Base-by-base conservation (phyloP, 2,329 filamentous ascomycete species). In the Pseudocercospora vitis region DNA sequence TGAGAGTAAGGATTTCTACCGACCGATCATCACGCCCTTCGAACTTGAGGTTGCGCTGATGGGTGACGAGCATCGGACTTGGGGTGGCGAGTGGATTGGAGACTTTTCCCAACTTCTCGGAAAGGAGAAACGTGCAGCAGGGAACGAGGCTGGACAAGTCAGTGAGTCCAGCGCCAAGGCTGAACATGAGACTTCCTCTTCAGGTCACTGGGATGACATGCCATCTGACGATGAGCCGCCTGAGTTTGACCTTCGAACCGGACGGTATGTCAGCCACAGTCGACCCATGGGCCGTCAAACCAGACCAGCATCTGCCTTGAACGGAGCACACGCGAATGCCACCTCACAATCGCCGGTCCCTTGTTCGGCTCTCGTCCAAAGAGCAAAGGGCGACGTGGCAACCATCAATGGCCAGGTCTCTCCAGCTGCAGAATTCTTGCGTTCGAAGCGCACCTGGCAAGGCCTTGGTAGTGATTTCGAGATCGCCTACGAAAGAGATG, bases 1-100 rank as follows among this genome's bases (percentile, higher is more conserved):
- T 3, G 92, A 96, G 64, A 90, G 91, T 59, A 87, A 88, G 53
- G 88, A 88, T 5, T 95, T 96, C 68, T 97, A 86, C 80, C 83
- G 84, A 63, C 91, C 91, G 0, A 85, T 97, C 7, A 84, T 97
- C 33, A 99, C 94, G n/a, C 92, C 92, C 0, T 97, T 95, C 69
- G 94, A 99, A 77, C 76, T 97, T 51, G 85, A 84, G 49, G 75
- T 96, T 42, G 89, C 89, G 3, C 73, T 99, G 57, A 79, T 83
- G 72, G 79, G 81, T 11, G 91, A 96, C 66, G 81, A 84, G 26
- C 83, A 86, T 66, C 81, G 92, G 53, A 76, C 91, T 0, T 96
- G 92, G 91, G 89, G 87, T 0, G 87, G 88, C 0, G 84, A 88
- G 63, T 97, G 94, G 94, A 87, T 86, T 75, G 89, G 86, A 7